phyloP scores from a whole-genome alignment of 176 grass and related monocot species.

The Stipa capillata region DNA sequence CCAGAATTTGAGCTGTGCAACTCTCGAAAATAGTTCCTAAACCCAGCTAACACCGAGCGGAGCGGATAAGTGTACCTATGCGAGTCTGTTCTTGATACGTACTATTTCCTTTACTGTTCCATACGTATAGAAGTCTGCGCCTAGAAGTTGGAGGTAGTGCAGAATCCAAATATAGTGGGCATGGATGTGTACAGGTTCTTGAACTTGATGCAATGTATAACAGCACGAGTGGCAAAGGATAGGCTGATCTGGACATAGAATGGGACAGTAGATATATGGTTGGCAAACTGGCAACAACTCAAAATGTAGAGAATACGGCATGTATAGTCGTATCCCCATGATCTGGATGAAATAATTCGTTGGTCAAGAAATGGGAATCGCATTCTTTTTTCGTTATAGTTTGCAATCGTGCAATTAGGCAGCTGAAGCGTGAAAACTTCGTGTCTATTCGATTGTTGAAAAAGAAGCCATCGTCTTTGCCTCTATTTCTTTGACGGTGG shows the following conservation, averaged over 20 bases:
- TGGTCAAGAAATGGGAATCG: background rate
- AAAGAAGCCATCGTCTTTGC: background rate
- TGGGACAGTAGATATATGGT: background rate
- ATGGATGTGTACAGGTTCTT: background rate
- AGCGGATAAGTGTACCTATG: conserved; percentile 16
- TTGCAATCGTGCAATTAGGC: background rate
- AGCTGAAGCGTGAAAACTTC: background rate
- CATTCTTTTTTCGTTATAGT: background rate
- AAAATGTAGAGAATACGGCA: background rate
- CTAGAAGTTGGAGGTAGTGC: background rate
- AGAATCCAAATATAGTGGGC: background rate
- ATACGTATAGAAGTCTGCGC: conserved; percentile 5
- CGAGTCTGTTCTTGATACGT: background rate
- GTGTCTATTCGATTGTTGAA: no score
- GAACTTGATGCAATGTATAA: conserved; percentile 1
- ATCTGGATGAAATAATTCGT: conserved; percentile 19
- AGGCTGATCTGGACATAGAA: background rate
- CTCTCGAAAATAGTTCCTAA: background rate
- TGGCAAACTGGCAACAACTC: background rate
- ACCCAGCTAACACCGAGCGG: background rate
- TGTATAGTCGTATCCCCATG: conserved; percentile 2
- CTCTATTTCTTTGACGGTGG: no score
- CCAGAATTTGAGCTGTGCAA: background rate
- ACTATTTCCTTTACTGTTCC: background rate
- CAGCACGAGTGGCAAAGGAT: background rate